These are phyloP conservation scores for Dendrobium huoshanense DNA, from an alignment of 106 monocot species.

Conservation along the genomic window DNA sequence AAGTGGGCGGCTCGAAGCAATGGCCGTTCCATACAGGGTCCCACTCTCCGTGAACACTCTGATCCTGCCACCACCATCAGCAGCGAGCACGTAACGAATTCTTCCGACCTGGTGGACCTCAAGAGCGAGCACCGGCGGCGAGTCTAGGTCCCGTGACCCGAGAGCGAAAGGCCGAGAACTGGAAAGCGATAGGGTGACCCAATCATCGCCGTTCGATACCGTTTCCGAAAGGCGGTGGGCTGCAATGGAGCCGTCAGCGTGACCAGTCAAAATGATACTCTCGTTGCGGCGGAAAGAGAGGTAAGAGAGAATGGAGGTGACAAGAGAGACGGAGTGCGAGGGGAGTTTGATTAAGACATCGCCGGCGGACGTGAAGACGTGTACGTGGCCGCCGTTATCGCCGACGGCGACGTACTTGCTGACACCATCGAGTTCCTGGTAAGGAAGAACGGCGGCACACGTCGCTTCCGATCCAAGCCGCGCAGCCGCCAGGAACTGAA, in stretches of 20 bases:
- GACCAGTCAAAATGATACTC: slow-evolving; percentile 65
- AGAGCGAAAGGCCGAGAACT: slow-evolving; percentile 30
- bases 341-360: slow-evolving; percentile 51
- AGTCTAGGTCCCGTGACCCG: slow-evolving; percentile 29
- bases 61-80: slow-evolving; percentile 60
- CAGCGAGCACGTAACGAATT: slow-evolving; percentile 44
- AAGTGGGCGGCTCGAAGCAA: slow-evolving; percentile 40
- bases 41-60: slow-evolving; percentile 79
- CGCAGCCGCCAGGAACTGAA: slow-evolving; percentile 58
- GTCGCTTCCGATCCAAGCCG: slow-evolving; percentile 40
- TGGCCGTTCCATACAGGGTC: slow-evolving; percentile 58
- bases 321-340: slow-evolving; percentile 41
- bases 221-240: slow-evolving; percentile 56
- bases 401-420: slow-evolving; percentile 83
- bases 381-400: slow-evolving; percentile 45
- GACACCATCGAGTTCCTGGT: slow-evolving; percentile 51
- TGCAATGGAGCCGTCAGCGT: slow-evolving; percentile 69
- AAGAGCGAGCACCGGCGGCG: slow-evolving; percentile 39
- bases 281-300: slow-evolving; percentile 51
- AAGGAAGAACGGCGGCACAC: slow-evolving; percentile 46
- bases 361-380: slow-evolving; percentile 64
- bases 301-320: slow-evolving; percentile 60
- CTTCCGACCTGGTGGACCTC: slow-evolving; percentile 58
- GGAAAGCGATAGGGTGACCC: slow-evolving; percentile 34
- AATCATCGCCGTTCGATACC: slow-evolving; percentile 48